Evolutionary conservation across 495 filamentous ascomycete genomes (phyloP).

Genomic region (Tuber melanosporum): DNA sequence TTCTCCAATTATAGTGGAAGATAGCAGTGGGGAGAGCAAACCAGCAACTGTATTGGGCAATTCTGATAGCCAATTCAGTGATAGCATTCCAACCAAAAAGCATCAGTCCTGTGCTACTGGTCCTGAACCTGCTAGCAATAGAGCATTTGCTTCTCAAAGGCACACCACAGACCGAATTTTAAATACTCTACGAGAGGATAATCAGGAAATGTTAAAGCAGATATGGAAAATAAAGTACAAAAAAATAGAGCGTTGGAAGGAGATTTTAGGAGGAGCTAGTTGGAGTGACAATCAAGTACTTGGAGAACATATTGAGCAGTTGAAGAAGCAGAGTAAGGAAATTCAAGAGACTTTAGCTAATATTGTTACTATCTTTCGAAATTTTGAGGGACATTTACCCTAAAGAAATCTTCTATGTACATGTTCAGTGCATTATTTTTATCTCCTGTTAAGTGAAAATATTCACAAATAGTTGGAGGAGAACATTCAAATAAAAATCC

Average conservation of each 20-base stretch:
- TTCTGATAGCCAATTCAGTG: accelerated
- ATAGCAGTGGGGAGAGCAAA: accelerated
- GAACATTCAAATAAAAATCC: not conserved
- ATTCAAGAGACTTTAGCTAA: not conserved
- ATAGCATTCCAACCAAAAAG: not conserved
- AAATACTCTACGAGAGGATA: not conserved
- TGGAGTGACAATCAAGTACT: not conserved
- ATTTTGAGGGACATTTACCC: not conserved
- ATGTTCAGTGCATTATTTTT: not conserved
- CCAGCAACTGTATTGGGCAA: not conserved
- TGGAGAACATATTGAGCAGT: not conserved
- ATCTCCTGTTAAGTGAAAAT: not conserved
- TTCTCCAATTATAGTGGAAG: not conserved
- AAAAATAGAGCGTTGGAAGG: not conserved
- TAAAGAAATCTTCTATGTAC: not conserved
- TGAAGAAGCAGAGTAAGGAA: not conserved
- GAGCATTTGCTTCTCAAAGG: not conserved
- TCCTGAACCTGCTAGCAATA: not conserved
- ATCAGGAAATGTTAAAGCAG: not conserved
- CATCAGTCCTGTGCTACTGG: not conserved
- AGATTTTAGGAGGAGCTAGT: not conserved
- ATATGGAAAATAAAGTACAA: not conserved
- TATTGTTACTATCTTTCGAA: not conserved
- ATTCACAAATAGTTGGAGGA: not conserved
- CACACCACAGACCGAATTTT: not conserved